Evolutionary conservation across 768 basidiomycete species (phyloP), one percentile per base, ranked within the genome.

Genomic region (Coprinellus aureogranulatus): DNA sequence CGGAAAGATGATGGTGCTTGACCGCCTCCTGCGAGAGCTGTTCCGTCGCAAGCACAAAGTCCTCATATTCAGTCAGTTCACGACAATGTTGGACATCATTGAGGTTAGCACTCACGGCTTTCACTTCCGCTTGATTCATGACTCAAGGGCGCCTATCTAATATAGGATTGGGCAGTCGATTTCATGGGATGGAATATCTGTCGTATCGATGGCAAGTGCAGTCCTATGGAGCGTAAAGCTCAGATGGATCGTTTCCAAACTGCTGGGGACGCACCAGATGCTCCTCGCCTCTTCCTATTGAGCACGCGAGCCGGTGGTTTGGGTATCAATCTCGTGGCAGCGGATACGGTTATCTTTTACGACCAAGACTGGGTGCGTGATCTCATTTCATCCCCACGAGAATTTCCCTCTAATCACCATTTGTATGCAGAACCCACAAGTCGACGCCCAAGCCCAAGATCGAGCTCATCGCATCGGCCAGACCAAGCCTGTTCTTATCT

Each of bases 1-100:
- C 55, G 97, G 97, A 18, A 99, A 99, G 79, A 98, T 98, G 96
- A 88, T 98, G 80, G 76, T 99, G 2, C 82, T 99, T 0, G 91
- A 98, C 61, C 84, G 94, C 5, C 75, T 99, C 8, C 80, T 99
- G 8, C 83, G 83, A 30, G 94, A 87, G 55, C 73, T 99, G 28
- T 92, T 98, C 72, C 77, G 75, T 39, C 75, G 87, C 2, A 83
- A 81, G 8, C 94, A 96, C 72, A 96, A 94, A 67, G 90, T 92
- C 0, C 72, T 94, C n/a, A 66, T 90, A 14, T 91, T 90, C 71
- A 92, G 90, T 57, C 96, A 99, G 72, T 98, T 99, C 72, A 94
- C 90, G 46, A 94, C 89, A 4, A 94, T 98, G 94, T 75, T 98
- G 55, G 89, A 99, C 66, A 89, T 99, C 63, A 91, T 99, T 47